Evolutionary conservation across 495 filamentous ascomycete species (phyloP).

Genomic region (Pseudevernia furfuracea): DNA sequence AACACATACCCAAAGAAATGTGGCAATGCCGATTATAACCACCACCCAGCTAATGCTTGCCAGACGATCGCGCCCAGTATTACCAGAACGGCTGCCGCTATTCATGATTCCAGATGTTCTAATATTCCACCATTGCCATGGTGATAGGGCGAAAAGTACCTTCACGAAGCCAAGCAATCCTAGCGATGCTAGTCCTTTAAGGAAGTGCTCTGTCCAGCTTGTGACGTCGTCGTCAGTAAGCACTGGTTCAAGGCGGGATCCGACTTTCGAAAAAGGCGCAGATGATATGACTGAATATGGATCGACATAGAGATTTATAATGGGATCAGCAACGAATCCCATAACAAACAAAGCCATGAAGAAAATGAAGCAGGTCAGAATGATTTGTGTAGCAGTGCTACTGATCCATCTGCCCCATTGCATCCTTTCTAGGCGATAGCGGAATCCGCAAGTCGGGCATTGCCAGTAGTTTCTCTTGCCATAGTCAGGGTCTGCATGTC

Average conservation of each 20-base stretch:
- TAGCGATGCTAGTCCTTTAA: slow-evolving; percentile 78
- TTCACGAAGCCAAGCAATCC: slow-evolving; percentile 82
- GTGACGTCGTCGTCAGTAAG: slow-evolving; percentile 39
- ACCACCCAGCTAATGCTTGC: slow-evolving; percentile 69
- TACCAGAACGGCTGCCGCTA: slow-evolving; percentile 46
- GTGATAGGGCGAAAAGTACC: slow-evolving; percentile 62
- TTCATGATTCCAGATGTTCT: slow-evolving; percentile 45
- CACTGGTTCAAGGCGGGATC: slow-evolving; percentile 22
- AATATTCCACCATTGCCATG: slow-evolving; percentile 69
- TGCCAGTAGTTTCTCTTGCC: slow-evolving; percentile 67
- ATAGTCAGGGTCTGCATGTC: slow-evolving; percentile 61
- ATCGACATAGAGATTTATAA: slow-evolving; percentile 81
- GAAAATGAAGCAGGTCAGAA: slow-evolving; percentile 62
- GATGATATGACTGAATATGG: slow-evolving; percentile 49
- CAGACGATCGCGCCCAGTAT: slow-evolving; percentile 62
- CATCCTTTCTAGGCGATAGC: slow-evolving; percentile 74
- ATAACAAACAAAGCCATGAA: slow-evolving; percentile 64
- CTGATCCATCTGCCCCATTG: slow-evolving; percentile 66
- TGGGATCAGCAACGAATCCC: slow-evolving; percentile 87
- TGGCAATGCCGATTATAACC: slow-evolving; percentile 69
- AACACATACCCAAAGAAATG: slow-evolving; percentile 70
- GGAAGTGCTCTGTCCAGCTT: slow-evolving; percentile 71
- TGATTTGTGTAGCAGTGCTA: slow-evolving; percentile 55
- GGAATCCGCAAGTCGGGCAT: slow-evolving; percentile 82
- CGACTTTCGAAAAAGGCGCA: slow-evolving; percentile 22